A percentile compares a stretch with the other conserved stretches of the same genome.
Conservation (phyloP, 441 rosid species). For the Brassica hybrid region DNA sequence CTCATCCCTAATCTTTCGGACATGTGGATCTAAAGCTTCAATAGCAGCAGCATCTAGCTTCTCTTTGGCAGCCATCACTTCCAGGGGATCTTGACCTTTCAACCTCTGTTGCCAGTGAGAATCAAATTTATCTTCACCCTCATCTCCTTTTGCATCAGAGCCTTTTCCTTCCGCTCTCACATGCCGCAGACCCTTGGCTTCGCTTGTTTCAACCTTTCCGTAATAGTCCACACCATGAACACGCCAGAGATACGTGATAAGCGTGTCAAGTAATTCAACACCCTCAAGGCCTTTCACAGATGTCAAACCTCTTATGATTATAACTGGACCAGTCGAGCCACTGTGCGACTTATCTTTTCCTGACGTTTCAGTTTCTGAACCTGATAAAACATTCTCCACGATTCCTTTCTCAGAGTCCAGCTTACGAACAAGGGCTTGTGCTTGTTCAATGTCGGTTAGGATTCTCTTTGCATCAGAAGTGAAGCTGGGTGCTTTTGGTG, state of each 20-base stretch:
- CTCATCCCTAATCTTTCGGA: slow-evolving; percentile 98
- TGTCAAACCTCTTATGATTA: slow-evolving; percentile 83
- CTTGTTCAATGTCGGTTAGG: slow-evolving; percentile 77
- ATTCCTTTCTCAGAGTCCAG: slow-evolving; percentile 91
- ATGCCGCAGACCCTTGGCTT: slow-evolving; percentile 92
- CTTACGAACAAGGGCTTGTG: slow-evolving; percentile 80
- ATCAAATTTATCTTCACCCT: slow-evolving; percentile 87
- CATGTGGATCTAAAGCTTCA: slow-evolving; percentile 87
- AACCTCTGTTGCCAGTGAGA: slow-evolving; percentile 88
- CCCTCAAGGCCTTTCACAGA: slow-evolving; percentile 99
- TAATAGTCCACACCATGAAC: slow-evolving; percentile 96
- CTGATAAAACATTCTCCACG: slow-evolving; percentile 71
- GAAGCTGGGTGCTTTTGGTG: slow-evolving; percentile 85
- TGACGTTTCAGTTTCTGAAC: slow-evolving; percentile 69
- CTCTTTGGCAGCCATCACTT: slow-evolving; percentile 92
- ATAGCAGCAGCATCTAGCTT: slow-evolving; percentile 88
- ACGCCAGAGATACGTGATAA: slow-evolving; percentile 98
- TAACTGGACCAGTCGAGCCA: slow-evolving; percentile 82
- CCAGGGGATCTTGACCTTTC: slow-evolving; percentile 89
- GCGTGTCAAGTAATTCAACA: slow-evolving; percentile 87
- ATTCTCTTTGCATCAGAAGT: slow-evolving; percentile 87
- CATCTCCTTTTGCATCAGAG: slow-evolving; percentile 66
- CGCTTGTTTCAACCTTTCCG: slow-evolving; percentile 84
- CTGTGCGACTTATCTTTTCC: slow-evolving; percentile 77
- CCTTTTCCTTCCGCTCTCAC: slow-evolving; percentile 84